Conservation (phyloP, 805 yeast genomes). For the Kregervanrija pseudodelftensis region DNA sequence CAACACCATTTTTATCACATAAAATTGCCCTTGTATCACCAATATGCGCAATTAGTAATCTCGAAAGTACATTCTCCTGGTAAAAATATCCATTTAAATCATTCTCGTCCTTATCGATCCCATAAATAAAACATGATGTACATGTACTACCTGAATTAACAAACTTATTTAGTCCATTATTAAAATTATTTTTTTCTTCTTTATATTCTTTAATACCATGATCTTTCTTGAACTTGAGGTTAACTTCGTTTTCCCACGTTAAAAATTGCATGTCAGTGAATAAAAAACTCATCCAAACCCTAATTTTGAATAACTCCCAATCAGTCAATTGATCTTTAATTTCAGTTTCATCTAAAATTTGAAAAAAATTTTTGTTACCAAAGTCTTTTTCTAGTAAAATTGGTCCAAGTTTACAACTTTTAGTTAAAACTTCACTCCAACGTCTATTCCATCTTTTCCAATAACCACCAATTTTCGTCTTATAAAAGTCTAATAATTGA, state of each 20-base stretch:
- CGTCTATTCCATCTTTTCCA: slow-evolving; percentile 73
- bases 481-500: slow-evolving; percentile 47
- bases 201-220: slow-evolving; percentile 1
- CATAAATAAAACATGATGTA: slow-evolving; percentile 27
- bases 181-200: background rate
- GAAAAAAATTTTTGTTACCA: background rate
- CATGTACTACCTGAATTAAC: slow-evolving; percentile 31
- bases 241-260: slow-evolving; percentile 21
- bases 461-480: slow-evolving; percentile 63
- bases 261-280: slow-evolving; percentile 59
- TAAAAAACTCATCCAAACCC: slow-evolving; percentile 60
- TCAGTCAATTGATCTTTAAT: slow-evolving; percentile 8
- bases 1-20: slow-evolving; percentile 76
- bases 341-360: slow-evolving; percentile 5
- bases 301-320: slow-evolving; percentile 50
- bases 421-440: slow-evolving; percentile 2
- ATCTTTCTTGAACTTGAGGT: slow-evolving; percentile 3
- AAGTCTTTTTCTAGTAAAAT: background rate
- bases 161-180: slow-evolving; percentile 1
- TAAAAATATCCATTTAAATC: slow-evolving; percentile 42
- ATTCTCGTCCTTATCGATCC: slow-evolving; percentile 23
- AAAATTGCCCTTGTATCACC: slow-evolving; percentile 88
- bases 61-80: slow-evolving; percentile 57
- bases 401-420: background rate
- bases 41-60: slow-evolving; percentile 75